phyloP scores from a whole-genome alignment of 352 stramenopile genomes.

The Globisporangium emineosum region DNA sequence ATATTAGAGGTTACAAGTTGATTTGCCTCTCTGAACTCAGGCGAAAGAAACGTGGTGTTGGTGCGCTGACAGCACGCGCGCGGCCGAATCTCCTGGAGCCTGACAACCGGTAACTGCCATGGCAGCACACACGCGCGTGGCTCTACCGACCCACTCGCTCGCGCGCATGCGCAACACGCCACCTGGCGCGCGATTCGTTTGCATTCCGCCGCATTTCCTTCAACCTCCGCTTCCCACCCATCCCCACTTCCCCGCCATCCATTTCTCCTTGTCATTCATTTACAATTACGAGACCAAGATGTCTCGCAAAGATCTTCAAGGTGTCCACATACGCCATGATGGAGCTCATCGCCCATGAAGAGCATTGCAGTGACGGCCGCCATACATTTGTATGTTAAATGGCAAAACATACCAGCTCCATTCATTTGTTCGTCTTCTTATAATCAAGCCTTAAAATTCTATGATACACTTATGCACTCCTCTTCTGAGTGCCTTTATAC shows the following conservation, averaged over 20 bases:
- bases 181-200: not conserved
- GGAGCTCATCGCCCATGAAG: no score
- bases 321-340: no score
- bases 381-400: no score
- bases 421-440: no score
- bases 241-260: not conserved
- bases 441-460: not conserved
- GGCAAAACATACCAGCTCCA: no score
- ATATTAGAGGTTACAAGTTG: no score
- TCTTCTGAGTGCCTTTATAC: no score
- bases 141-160: not conserved
- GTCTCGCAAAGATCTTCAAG: no score
- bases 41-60: not conserved
- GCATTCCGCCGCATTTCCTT: not conserved
- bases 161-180: not conserved
- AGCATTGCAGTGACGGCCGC: no score
- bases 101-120: not conserved
- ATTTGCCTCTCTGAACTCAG: not conserved
- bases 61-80: not conserved
- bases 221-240: not conserved
- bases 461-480: not conserved
- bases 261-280: not conserved
- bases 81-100: no score
- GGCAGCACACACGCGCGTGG: not conserved
- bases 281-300: no score